Evolutionary conservation across 176 grass and related monocot genomes (phyloP).

Genomic region (Zoysia japonica): DNA sequence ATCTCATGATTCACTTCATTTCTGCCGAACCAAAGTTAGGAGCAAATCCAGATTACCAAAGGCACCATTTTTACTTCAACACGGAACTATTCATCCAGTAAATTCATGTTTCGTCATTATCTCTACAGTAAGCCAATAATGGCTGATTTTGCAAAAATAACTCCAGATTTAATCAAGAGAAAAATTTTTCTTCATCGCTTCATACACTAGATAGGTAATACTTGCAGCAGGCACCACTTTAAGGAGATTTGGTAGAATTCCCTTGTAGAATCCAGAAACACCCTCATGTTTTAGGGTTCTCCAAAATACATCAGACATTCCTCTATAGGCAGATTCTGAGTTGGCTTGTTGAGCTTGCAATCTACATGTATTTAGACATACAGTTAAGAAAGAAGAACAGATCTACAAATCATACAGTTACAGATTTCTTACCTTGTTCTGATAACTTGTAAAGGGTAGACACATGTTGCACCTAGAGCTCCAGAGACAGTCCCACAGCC

Average conservation of each 20-base stretch:
- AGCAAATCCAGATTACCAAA: constrained; percentile 54
- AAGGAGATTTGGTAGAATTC: constrained; percentile 90
- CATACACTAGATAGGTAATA: constrained; percentile 96
- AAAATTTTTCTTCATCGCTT: constrained; percentile 92
- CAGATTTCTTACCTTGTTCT: constrained; percentile 76
- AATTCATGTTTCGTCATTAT: constrained; percentile 76
- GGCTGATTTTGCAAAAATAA: constrained; percentile 46
- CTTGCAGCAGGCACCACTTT: constrained; percentile 97
- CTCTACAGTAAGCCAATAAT: constrained; percentile 80
- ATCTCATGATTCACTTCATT: constrained; percentile 44
- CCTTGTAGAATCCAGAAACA: constrained; percentile 92
- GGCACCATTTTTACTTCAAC: constrained; percentile 49
- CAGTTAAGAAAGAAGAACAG: constrained; percentile 5
- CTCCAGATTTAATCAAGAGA: constrained; percentile 74
- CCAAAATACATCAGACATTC: constrained; percentile 96
- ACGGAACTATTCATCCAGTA: constrained; percentile 63
- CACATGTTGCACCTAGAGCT: constrained; percentile 89
- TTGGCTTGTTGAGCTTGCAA: constrained; percentile 83
- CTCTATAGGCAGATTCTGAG: constrained; percentile 70
- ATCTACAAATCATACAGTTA: constrained; percentile 11
- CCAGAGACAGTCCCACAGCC: constrained; percentile 89
- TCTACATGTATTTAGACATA: constrained; percentile 65
- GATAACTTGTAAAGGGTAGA: constrained; percentile 97
- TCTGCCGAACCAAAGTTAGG: constrained; percentile 44
- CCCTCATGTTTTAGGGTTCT: constrained; percentile 82